phyloP scores from a whole-genome alignment of 148 eudicot species.

The Fagopyrum homotropicum region DNA sequence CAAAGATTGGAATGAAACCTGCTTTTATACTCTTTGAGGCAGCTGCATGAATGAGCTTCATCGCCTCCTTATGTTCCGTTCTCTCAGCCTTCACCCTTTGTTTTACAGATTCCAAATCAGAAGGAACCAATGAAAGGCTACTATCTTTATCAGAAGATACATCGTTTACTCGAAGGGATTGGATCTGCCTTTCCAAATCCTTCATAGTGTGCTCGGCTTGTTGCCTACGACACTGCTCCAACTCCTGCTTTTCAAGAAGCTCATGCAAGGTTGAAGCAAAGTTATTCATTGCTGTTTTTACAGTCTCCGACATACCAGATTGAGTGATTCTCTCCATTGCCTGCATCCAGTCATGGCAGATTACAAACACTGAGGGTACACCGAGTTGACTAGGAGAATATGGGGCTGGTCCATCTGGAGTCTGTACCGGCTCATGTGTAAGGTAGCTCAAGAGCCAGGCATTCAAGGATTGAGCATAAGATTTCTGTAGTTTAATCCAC shows the following conservation, averaged over 20 bases:
- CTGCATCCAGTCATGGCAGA: slow-evolving; percentile 76
- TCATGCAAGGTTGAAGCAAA: slow-evolving; percentile 62
- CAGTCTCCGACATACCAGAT: slow-evolving; percentile 20
- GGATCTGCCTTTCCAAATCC: slow-evolving; percentile 54
- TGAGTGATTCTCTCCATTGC: slow-evolving; percentile 64
- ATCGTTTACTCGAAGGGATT: slow-evolving; percentile 19
- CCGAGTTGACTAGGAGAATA: slow-evolving; percentile 75
- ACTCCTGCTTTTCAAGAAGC: slow-evolving; percentile 68
- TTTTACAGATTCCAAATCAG: slow-evolving; percentile 63
- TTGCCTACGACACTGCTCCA: slow-evolving; percentile 58
- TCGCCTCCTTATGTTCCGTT: slow-evolving; percentile 64
- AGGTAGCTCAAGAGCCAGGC: slow-evolving; percentile 72
- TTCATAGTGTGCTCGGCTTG: slow-evolving; percentile 57
- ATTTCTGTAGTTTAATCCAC: slow-evolving; percentile 65
- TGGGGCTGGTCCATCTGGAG: slow-evolving; percentile 64
- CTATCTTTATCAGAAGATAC: slow-evolving; percentile 38
- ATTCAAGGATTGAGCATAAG: slow-evolving; percentile 63
- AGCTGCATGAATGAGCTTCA: slow-evolving; percentile 53
- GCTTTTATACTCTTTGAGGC: slow-evolving; percentile 70
- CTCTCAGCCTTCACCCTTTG: slow-evolving; percentile 53
- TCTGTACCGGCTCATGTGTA: slow-evolving; percentile 52
- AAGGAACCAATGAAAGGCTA: slow-evolving; percentile 46
- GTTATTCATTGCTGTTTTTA: slow-evolving; percentile 54
- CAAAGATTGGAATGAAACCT: slow-evolving; percentile 83
- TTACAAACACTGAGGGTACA: slow-evolving; percentile 74